phyloP scores from a whole-genome alignment of 176 grass and related monocot species.

The Cenchrus purpureus region DNA sequence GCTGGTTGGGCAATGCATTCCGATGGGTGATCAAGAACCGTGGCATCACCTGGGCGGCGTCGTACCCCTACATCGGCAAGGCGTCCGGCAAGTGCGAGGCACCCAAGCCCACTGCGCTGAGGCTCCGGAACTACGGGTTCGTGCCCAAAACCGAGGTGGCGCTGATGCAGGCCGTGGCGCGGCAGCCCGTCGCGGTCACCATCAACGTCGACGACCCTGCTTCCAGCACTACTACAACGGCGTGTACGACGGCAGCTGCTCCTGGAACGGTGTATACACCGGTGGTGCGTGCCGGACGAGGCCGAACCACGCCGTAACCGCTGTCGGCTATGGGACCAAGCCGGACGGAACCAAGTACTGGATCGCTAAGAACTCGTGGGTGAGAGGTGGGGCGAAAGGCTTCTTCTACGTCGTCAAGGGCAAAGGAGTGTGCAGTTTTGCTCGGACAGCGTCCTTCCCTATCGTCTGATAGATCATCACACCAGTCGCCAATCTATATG shows the following conservation, averaged over 20 bases:
- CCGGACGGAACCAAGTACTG: not conserved
- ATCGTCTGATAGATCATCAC: too few relatives aligned
- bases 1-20: not conserved
- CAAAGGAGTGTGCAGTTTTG: too few relatives aligned
- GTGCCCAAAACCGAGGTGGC: too few relatives aligned
- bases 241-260: not conserved
- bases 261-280: not conserved
- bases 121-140: too few relatives aligned
- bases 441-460: too few relatives aligned
- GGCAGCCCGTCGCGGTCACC: too few relatives aligned
- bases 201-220: too few relatives aligned
- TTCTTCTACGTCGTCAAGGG: not conserved
- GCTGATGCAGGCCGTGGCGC: too few relatives aligned
- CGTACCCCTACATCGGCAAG: conserved; percentile 48
- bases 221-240: conserved; percentile 15
- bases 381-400: conserved; percentile 7
- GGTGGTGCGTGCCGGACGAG: conserved; percentile 13
- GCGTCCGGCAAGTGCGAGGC: conserved; percentile 26
- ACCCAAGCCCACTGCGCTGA: not conserved
- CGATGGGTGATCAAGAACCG: conserved; percentile 13
- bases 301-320: conserved; percentile 12
- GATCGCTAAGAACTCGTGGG: conserved; percentile 32
- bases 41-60: conserved; percentile 32
- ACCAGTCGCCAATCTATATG: too few relatives aligned
- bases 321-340: conserved; percentile 27